Conservation (phyloP, 768 basidiomycete species). For the Lyophyllum shimeji region DNA sequence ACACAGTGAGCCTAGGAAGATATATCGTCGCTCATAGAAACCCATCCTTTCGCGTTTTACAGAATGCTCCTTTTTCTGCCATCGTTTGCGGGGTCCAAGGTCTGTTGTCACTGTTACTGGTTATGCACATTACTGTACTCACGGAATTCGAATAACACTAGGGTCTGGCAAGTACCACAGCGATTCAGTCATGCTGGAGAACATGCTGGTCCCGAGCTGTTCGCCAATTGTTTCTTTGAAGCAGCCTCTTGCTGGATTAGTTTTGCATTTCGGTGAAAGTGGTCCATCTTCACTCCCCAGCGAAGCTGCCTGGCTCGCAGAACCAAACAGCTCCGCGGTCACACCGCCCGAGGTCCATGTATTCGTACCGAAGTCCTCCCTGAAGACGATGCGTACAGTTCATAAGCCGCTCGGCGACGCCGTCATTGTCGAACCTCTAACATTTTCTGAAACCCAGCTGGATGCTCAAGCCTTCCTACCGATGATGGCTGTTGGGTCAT, state of each 20-base stretch:
- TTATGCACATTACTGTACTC: neutral
- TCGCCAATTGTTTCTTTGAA: slow-evolving; percentile 47
- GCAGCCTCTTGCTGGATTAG: slow-evolving; percentile 59
- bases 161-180: slow-evolving; percentile 79
- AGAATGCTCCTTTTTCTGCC: slow-evolving; percentile 77
- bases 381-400: slow-evolving; percentile 58
- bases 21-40: neutral
- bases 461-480: slow-evolving; percentile 70
- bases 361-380: slow-evolving; percentile 59
- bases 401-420: slow-evolving; percentile 51
- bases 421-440: slow-evolving; percentile 53
- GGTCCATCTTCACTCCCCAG: slow-evolving; percentile 56
- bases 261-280: slow-evolving; percentile 71
- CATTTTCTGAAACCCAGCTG: slow-evolving; percentile 57
- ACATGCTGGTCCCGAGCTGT: slow-evolving; percentile 60
- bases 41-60: neutral
- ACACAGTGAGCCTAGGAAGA: slow-evolving; percentile 46
- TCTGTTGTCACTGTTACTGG: slow-evolving; percentile 13
- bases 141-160: slow-evolving; percentile 7
- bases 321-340: slow-evolving; percentile 29
- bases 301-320: slow-evolving; percentile 64
- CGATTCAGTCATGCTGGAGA: slow-evolving; percentile 66
- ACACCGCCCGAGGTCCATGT: slow-evolving; percentile 40
- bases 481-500: slow-evolving; percentile 71
- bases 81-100: slow-evolving; percentile 75